Percentiles rank a stretch among this genome's conserved stretches.
Evolutionary conservation across 768 basidiomycete species (phyloP).

Genomic region (Leccinum barrowsii): DNA sequence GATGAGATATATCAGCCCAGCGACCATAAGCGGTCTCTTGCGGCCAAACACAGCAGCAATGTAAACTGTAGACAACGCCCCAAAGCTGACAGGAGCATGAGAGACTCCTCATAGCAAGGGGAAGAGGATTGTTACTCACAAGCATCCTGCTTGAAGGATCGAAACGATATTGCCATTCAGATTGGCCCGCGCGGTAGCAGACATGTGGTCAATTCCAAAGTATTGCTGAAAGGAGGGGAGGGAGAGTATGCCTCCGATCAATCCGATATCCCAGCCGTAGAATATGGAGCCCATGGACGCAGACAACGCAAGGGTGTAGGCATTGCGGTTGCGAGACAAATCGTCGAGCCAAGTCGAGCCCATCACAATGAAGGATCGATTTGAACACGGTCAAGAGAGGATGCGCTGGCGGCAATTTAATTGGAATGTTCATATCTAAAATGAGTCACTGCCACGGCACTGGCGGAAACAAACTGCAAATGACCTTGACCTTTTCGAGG

Average conservation of each 20-base stretch:
- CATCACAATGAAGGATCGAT: constrained; percentile 16
- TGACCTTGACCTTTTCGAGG: not conserved
- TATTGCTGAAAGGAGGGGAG: constrained; percentile 45
- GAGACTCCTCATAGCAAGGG: not conserved
- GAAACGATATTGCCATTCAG: constrained; percentile 52
- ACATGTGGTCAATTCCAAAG: constrained; percentile 43
- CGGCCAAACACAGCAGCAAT: constrained; percentile 43
- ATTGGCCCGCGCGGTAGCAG: constrained; percentile 35
- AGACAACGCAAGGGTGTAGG: constrained; percentile 42
- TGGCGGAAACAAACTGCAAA: not conserved
- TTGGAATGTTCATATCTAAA: not conserved
- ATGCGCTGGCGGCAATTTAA: not conserved
- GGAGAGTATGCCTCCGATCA: constrained; percentile 49
- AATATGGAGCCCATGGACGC: constrained; percentile 48
- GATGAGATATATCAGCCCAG: constrained; percentile 45
- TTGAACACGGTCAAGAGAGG: not conserved
- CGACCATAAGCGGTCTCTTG: constrained; percentile 40
- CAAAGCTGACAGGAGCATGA: constrained; percentile 32
- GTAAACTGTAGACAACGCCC: constrained; percentile 40
- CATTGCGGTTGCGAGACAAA: constrained; percentile 38
- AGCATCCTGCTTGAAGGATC: constrained; percentile 45
- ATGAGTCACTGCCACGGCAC: not conserved
- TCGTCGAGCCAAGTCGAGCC: constrained; percentile 22
- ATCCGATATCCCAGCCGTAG: constrained; percentile 47
- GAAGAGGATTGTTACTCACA: constrained; percentile 31